phyloP scores from a whole-genome alignment of 768 basidiomycete genomes.

The Psilocybe cubensis region DNA sequence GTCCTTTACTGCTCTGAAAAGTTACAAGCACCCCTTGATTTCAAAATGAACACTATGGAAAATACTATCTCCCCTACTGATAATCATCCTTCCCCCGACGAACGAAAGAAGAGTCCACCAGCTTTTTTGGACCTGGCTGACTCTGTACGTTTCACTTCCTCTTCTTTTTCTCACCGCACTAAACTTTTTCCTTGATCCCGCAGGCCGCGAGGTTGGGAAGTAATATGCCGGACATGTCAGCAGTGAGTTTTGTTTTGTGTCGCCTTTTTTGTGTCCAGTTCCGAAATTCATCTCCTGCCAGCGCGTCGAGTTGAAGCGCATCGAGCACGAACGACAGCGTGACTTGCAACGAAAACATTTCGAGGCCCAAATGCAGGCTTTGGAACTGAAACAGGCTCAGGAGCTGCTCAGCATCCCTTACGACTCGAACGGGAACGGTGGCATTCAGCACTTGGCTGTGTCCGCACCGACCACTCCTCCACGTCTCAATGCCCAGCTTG shows the following conservation, averaged over 20 bases:
- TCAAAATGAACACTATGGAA: slow-evolving; percentile 74
- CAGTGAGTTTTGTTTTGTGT: slow-evolving; percentile 55
- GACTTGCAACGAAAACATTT: slow-evolving; percentile 85
- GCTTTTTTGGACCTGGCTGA: slow-evolving; percentile 94
- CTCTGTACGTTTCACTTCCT: slow-evolving; percentile 61
- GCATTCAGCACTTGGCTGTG: slow-evolving; percentile 78
- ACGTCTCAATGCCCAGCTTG: slow-evolving; percentile 72
- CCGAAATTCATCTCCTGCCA: slow-evolving; percentile 28
- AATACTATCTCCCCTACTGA: slow-evolving; percentile 75
- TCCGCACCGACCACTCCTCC: slow-evolving; percentile 91
- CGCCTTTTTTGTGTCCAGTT: slow-evolving; percentile 10
- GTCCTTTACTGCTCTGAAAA: slow-evolving; percentile 60
- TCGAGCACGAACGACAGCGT: slow-evolving; percentile 92
- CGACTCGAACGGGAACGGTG: slow-evolving; percentile 54
- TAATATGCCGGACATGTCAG: slow-evolving; percentile 87
- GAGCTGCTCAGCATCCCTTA: slow-evolving; percentile 80
- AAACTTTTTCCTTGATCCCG: slow-evolving; percentile 17
- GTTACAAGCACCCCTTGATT: slow-evolving; percentile 40
- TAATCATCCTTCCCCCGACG: slow-evolving; percentile 69
- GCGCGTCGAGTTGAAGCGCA: slow-evolving; percentile 90
- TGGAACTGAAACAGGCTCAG: slow-evolving; percentile 90
- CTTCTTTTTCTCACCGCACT: slow-evolving; percentile 16
- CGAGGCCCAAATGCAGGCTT: slow-evolving; percentile 94
- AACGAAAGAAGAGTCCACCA: slow-evolving; percentile 85
- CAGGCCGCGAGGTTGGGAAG: slow-evolving; percentile 84